Evolutionary conservation across 1,284 basidiomycete genomes (phyloP).

Genomic region (Pseudozyma thailandica): DNA sequence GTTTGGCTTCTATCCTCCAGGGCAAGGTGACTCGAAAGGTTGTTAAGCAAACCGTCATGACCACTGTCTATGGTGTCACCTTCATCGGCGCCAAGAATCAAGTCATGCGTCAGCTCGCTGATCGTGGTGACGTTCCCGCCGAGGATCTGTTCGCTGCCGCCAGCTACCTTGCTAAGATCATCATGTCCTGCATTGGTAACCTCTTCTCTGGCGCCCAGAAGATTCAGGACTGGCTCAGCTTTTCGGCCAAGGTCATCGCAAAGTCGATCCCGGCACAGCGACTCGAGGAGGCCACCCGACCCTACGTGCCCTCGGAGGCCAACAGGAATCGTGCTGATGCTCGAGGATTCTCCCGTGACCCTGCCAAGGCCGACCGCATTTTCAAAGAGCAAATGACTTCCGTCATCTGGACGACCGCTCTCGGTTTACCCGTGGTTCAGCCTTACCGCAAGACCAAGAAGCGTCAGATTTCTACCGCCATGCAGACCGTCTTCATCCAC

Average conservation of each 20-base stretch:
- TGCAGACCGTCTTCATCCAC: constrained; percentile 92
- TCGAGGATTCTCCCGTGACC: constrained; percentile 38
- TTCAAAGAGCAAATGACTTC: constrained; percentile 86
- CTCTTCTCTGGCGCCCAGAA: constrained; percentile 89
- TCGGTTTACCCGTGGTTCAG: constrained; percentile 94
- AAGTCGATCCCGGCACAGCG: constrained; percentile 86
- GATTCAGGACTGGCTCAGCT: constrained; percentile 91
- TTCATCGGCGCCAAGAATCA: constrained; percentile 94
- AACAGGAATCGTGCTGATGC: constrained; percentile 28
- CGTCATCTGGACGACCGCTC: constrained; percentile 94
- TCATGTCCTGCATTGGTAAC: constrained; percentile 78
- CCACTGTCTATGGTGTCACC: constrained; percentile 98
- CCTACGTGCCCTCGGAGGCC: constrained; percentile 18
- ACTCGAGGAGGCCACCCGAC: constrained; percentile 72
- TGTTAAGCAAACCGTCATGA: constrained; percentile 99
- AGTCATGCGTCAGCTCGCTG: constrained; percentile 87
- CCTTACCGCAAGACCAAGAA: constrained; percentile 88
- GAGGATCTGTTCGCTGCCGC: constrained; percentile 82
- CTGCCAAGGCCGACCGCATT: constrained; percentile 46
- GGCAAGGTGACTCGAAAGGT: constrained; percentile 92
- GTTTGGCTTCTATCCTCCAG: constrained; percentile 75
- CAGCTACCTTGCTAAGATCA: constrained; percentile 75
- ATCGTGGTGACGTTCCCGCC: constrained; percentile 78
- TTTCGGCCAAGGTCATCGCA: constrained; percentile 84
- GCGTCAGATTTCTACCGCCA: constrained; percentile 78